A percentile compares a stretch with the other conserved stretches of the same genome.
These are phyloP conservation scores for Neurospora sp. DNA, from an alignment of 495 filamentous ascomycete species.

Conservation along the genomic window DNA sequence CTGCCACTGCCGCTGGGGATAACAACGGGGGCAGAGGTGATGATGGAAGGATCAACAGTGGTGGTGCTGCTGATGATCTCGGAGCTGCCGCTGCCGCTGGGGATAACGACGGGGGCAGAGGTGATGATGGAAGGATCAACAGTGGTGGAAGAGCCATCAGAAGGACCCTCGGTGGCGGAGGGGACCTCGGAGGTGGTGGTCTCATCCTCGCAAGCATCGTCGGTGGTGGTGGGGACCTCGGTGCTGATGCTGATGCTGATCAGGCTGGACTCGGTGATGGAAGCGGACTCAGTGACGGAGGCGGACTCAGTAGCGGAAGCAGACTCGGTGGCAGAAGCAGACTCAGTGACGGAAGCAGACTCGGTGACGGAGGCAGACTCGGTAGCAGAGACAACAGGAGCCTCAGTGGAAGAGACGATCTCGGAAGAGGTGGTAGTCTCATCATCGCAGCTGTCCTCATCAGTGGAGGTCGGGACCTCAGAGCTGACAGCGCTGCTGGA, in stretches of 20 bases:
- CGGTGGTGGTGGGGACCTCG: slow-evolving; percentile 1
- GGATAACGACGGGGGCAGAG: neutral
- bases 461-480: slow-evolving; percentile 1
- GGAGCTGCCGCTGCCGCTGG: neutral
- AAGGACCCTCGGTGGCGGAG: neutral
- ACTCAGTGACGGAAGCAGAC: neutral
- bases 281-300: neutral
- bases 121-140: neutral
- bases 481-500: slow-evolving; percentile 9
- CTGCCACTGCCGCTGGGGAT: neutral
- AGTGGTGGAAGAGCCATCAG: neutral
- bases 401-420: slow-evolving; percentile 1
- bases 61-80: neutral
- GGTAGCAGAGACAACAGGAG: neutral
- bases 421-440: neutral
- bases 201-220: neutral
- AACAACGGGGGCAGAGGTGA: slow-evolving; percentile 1
- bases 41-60: neutral
- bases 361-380: neutral
- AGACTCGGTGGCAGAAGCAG: slow-evolving; percentile 1
- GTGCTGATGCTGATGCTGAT: neutral
- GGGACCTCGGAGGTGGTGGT: neutral
- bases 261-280: neutral
- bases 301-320: neutral
- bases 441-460: neutral